Evolutionary conservation across 2,329 filamentous ascomycete genomes (phyloP).

Genomic region (Verticillium alfalfae): DNA sequence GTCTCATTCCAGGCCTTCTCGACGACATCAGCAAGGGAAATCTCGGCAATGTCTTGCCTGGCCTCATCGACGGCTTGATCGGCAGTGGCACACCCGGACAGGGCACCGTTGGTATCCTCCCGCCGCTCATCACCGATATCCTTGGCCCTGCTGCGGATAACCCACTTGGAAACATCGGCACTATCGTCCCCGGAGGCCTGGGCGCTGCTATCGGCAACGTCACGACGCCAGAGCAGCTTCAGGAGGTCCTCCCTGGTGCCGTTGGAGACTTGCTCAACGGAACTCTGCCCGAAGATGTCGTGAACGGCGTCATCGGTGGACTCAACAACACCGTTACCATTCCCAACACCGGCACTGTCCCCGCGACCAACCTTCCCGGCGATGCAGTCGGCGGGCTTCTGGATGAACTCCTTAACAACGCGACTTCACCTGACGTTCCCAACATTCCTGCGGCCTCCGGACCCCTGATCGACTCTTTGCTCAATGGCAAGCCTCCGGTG

Average conservation of each 20-base stretch:
- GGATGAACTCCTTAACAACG: background rate
- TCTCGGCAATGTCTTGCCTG: background rate
- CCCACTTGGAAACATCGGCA: background rate
- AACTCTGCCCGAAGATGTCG: background rate
- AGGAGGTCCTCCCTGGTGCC: background rate
- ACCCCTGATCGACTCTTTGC: background rate
- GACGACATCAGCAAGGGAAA: background rate
- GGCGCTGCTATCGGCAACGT: background rate
- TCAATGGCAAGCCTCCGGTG: background rate
- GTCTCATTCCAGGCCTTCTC: background rate
- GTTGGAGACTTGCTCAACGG: background rate
- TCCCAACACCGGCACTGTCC: background rate
- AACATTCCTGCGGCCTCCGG: background rate
- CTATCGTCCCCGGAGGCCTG: background rate
- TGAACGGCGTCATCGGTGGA: background rate
- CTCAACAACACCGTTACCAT: background rate
- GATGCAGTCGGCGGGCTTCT: background rate
- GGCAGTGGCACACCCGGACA: background rate
- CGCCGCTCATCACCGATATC: background rate
- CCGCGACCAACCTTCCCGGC: background rate
- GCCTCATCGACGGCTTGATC: background rate
- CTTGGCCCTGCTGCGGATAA: background rate
- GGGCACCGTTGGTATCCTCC: background rate
- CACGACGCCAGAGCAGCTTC: background rate
- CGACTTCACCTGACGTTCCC: background rate